phyloP scores from a whole-genome alignment of 768 basidiomycete species.

The Russula earlei region DNA sequence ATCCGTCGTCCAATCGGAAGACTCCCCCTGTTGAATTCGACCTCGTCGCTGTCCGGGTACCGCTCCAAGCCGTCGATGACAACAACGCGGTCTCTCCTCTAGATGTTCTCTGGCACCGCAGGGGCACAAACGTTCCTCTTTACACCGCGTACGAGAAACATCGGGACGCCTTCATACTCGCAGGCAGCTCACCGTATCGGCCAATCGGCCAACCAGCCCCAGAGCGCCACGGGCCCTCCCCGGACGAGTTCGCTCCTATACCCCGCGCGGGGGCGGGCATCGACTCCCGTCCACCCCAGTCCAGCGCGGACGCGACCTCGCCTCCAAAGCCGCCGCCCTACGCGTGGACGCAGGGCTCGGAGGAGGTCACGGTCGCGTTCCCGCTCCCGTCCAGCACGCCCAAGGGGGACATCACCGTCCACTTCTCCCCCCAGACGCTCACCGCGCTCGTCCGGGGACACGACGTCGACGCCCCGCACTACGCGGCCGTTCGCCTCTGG shows the following conservation, averaged over 20 bases:
- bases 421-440: slow-evolving; percentile 55
- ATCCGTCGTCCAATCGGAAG: slow-evolving; percentile 12
- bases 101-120: slow-evolving; percentile 58
- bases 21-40: slow-evolving; percentile 43
- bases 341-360: slow-evolving; percentile 85
- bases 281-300: slow-evolving; percentile 34
- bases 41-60: slow-evolving; percentile 50
- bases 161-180: slow-evolving; percentile 41
- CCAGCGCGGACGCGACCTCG: slow-evolving; percentile 23
- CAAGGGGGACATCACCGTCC: slow-evolving; percentile 55
- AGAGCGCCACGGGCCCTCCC: slow-evolving; percentile 44
- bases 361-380: slow-evolving; percentile 76
- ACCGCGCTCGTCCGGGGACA: slow-evolving; percentile 47
- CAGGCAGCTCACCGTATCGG: slow-evolving; percentile 50
- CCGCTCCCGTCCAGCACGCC: slow-evolving; percentile 66
- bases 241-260: slow-evolving; percentile 61
- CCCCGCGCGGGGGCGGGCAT: slow-evolving; percentile 52
- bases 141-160: slow-evolving; percentile 40
- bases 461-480: slow-evolving; percentile 41
- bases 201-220: slow-evolving; percentile 28
- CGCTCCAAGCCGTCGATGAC: slow-evolving; percentile 32
- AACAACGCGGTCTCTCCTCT: slow-evolving; percentile 31
- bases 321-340: slow-evolving; percentile 63
- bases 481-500: slow-evolving; percentile 64
- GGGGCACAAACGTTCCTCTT: slow-evolving; percentile 62